Conservation (phyloP, 768 basidiomycete genomes). For the Boletus tomentosulus region DNA sequence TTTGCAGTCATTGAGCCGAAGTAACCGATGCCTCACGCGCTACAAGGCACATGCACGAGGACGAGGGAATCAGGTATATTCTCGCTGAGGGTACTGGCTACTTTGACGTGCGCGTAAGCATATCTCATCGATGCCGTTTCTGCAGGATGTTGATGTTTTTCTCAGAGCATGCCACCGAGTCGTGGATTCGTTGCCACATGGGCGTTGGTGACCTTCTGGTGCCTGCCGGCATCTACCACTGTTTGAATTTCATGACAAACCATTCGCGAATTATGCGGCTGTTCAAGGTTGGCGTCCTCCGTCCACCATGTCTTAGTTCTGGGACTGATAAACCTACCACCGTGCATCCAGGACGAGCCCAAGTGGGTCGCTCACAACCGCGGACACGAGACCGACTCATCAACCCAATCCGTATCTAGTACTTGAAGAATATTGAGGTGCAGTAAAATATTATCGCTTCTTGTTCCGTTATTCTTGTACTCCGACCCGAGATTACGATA, state of each 20-base stretch:
- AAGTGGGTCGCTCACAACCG: slow-evolving; percentile 85
- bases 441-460: slow-evolving; percentile 3
- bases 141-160: neutral
- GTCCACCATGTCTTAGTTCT: neutral
- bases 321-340: neutral
- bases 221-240: slow-evolving; percentile 86
- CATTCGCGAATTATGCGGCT: slow-evolving; percentile 71
- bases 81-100: slow-evolving; percentile 79
- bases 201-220: slow-evolving; percentile 81
- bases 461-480: neutral
- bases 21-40: neutral
- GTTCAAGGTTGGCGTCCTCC: slow-evolving; percentile 59
- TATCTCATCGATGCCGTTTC: neutral
- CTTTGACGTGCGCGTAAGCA: slow-evolving; percentile 79
- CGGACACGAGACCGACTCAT: slow-evolving; percentile 52
- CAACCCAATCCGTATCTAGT: slow-evolving; percentile 58
- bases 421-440: slow-evolving; percentile 50
- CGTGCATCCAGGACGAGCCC: slow-evolving; percentile 67
- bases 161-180: slow-evolving; percentile 60
- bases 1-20: too few relatives aligned
- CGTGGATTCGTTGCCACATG: slow-evolving; percentile 79
- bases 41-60: slow-evolving; percentile 83
- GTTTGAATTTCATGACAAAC: slow-evolving; percentile 75
- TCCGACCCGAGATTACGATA: neutral
- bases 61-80: slow-evolving; percentile 90